Conservation (phyloP, 129 eudicot genomes). For the Heracleum sosnowskyi region DNA sequence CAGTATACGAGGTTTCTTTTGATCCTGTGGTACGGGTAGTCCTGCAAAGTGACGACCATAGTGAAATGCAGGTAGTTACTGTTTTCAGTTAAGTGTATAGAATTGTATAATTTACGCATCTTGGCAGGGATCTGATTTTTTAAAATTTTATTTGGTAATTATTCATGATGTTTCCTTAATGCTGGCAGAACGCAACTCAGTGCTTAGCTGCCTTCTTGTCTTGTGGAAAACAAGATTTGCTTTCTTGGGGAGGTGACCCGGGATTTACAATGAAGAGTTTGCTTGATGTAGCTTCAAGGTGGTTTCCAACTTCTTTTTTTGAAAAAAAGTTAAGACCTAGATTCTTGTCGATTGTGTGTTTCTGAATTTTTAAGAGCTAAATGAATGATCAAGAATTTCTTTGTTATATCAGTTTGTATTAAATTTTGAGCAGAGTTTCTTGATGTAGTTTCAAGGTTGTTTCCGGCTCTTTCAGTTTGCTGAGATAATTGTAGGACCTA, state of each 20-base stretch:
- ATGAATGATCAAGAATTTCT: neutral
- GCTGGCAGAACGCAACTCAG: constrained; percentile 87
- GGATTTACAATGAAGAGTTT: constrained; percentile 83
- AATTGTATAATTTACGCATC: neutral
- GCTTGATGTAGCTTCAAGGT: constrained; percentile 97
- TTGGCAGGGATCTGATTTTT: neutral
- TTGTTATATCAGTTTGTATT: neutral
- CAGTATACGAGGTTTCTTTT: constrained; percentile 69
- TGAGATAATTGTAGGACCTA: too few relatives aligned
- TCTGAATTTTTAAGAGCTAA: neutral
- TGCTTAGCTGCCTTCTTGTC: constrained; percentile 84
- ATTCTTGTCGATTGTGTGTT: neutral
- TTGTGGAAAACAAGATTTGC: constrained; percentile 79
- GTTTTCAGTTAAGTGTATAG: neutral
- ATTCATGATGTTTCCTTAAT: neutral
- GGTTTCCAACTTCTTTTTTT: neutral
- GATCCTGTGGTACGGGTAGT: constrained; percentile 58
- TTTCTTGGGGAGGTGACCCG: constrained; percentile 84
- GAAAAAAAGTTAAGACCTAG: neutral
- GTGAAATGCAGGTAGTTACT: constrained; percentile 81
- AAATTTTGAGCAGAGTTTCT: constrained; percentile 42
- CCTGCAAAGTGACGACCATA: constrained; percentile 82
- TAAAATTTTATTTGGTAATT: neutral
- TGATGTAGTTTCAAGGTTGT: constrained; percentile 84
- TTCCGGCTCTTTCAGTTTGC: neutral